phyloP scores from a whole-genome alignment of 805 yeast species.

The Ogataea saltuana region DNA sequence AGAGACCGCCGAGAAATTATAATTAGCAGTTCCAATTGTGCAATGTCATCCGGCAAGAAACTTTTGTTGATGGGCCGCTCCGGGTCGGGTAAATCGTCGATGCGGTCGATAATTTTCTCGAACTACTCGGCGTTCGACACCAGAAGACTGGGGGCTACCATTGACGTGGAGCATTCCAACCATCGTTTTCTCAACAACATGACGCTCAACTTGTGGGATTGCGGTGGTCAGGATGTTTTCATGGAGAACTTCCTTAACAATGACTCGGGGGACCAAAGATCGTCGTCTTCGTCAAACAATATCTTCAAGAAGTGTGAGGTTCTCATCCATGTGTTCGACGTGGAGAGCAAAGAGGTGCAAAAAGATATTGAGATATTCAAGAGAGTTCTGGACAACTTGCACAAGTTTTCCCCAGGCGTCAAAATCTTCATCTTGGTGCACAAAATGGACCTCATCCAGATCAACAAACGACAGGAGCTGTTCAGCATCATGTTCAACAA shows the following conservation, averaged over 20 bases:
- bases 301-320: constrained; percentile 96
- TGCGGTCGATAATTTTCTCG: constrained; percentile 94
- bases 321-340: constrained; percentile 93
- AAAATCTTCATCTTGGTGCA: constrained; percentile 89
- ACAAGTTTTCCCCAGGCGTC: constrained; percentile 84
- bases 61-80: constrained; percentile 82
- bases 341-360: constrained; percentile 85
- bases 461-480: constrained; percentile 80
- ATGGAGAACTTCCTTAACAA: constrained; percentile 77
- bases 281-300: constrained; percentile 67
- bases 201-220: constrained; percentile 96
- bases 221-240: constrained; percentile 97
- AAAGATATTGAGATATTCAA: constrained; percentile 92
- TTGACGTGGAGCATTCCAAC: constrained; percentile 98
- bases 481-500: constrained; percentile 83
- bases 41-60: constrained; percentile 51
- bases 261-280: constrained; percentile 43
- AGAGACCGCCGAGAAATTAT: too few species aligned
- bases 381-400: constrained; percentile 76
- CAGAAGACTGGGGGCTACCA: constrained; percentile 91
- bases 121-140: constrained; percentile 97
- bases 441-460: constrained; percentile 93
- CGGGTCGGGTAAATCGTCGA: constrained; percentile 96
- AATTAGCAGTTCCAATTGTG: too few species aligned
- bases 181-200: constrained; percentile 89